phyloP scores from a whole-genome alignment of 352 stramenopile species.

The Phytophthora meadii region DNA sequence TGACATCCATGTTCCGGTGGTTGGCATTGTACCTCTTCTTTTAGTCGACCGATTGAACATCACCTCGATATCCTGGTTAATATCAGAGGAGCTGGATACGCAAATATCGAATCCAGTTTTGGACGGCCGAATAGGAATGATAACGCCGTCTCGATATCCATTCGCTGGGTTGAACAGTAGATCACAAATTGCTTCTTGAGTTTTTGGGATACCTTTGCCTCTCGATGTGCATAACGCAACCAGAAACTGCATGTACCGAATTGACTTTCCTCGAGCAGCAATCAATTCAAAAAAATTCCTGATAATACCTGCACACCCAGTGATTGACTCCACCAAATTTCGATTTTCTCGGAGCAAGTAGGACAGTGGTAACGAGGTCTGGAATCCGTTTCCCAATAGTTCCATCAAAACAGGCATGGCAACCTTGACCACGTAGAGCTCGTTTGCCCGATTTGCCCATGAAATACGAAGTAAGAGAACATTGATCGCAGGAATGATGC shows the following conservation, averaged over 20 bases:
- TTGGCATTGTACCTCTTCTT: slow-evolving; percentile 5
- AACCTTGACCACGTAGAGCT: slow-evolving; percentile 61
- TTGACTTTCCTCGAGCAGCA: slow-evolving; percentile 66
- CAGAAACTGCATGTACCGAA: slow-evolving; percentile 81
- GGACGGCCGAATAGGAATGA: slow-evolving; percentile 58
- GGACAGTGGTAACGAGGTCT: slow-evolving; percentile 70
- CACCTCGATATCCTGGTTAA: slow-evolving; percentile 42
- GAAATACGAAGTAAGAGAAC: slow-evolving; percentile 70
- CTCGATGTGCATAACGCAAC: slow-evolving; percentile 70
- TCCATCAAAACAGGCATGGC: slow-evolving; percentile 76
- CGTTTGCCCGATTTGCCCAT: slow-evolving; percentile 59
- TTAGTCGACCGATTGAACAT: slow-evolving; percentile 41
- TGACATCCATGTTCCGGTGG: slow-evolving; percentile 47
- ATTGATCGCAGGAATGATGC: slow-evolving; percentile 66
- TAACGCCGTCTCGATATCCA: slow-evolving; percentile 60
- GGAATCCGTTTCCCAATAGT: slow-evolving; percentile 75
- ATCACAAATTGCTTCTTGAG: slow-evolving; percentile 77
- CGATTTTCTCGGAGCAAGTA: slow-evolving; percentile 74
- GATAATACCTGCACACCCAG: slow-evolving; percentile 62
- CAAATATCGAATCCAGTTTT: slow-evolving; percentile 65
- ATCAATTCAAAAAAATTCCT: slow-evolving; percentile 81
- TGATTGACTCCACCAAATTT: slow-evolving; percentile 79
- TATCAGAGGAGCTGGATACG: slow-evolving; percentile 23
- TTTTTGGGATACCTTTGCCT: slow-evolving; percentile 69
- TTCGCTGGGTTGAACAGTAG: slow-evolving; percentile 67